Conservation (phyloP, 352 stramenopile genomes). For the Pythium brachiatum region DNA sequence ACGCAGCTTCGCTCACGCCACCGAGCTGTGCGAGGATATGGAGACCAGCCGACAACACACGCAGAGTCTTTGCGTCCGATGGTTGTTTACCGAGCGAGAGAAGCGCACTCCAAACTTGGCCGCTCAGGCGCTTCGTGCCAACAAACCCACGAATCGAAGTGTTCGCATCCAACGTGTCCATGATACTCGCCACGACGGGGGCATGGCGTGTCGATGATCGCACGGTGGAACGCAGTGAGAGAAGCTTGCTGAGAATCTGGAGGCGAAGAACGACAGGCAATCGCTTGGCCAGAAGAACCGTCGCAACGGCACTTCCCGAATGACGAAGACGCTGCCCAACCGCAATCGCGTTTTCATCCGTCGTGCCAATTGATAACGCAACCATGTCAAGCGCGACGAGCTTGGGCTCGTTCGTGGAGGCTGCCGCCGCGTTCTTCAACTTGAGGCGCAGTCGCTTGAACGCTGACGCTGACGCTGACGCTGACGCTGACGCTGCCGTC, state of each 20-base stretch:
- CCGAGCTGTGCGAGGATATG: slow-evolving; percentile 12
- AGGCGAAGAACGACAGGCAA: slow-evolving; percentile 10
- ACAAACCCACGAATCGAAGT: neutral
- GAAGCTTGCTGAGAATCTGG: slow-evolving; percentile 3
- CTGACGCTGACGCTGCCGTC: neutral
- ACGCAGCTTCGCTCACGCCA: slow-evolving; percentile 8
- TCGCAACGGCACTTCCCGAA: neutral
- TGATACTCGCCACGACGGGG: slow-evolving; percentile 4
- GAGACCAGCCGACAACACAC: slow-evolving; percentile 16
- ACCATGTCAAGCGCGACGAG: slow-evolving; percentile 10
- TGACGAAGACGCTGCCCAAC: slow-evolving; percentile 2
- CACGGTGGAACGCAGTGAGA: neutral
- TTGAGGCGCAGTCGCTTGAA: slow-evolving; percentile 8
- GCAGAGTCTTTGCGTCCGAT: neutral
- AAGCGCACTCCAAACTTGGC: slow-evolving; percentile 2
- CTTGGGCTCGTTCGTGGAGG: neutral
- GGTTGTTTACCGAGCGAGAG: neutral
- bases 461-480: neutral
- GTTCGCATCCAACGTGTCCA: slow-evolving; percentile 6
- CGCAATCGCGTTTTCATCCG: neutral
- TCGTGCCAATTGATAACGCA: neutral
- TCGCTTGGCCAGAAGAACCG: neutral
- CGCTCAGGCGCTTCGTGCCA: neutral
- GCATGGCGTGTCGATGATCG: neutral
- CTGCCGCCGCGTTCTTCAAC: neutral